Conservation (phyloP, 2,329 filamentous ascomycete species). For the Cordyceps javanica region DNA sequence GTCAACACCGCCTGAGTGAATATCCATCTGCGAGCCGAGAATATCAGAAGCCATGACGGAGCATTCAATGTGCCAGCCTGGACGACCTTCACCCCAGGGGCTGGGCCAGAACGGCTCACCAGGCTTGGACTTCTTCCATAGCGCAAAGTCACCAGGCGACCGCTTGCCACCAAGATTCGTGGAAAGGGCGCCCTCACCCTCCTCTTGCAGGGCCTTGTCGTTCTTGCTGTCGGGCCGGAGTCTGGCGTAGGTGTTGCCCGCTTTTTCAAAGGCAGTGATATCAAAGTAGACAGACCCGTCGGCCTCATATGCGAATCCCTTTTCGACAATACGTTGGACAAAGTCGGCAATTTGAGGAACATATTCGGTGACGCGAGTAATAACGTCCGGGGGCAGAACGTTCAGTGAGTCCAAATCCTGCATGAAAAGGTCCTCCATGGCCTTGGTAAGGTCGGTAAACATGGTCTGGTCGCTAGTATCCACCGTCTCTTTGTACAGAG, state of each 20-base stretch:
- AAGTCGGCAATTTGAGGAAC: conserved; percentile 81
- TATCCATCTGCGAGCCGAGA: conserved; percentile 80
- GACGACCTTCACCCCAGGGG: conserved; percentile 79
- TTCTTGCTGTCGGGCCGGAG: conserved; percentile 80
- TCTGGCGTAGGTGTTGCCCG: conserved; percentile 78
- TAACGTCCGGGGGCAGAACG: conserved; percentile 70
- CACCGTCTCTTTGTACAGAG: conserved; percentile 54
- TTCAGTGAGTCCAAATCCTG: conserved; percentile 85
- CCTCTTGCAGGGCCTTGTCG: conserved; percentile 75
- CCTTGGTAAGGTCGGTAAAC: conserved; percentile 79
- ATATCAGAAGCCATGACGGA: conserved; percentile 89
- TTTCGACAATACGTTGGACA: conserved; percentile 74
- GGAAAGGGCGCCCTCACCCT: conserved; percentile 80
- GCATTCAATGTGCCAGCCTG: conserved; percentile 97
- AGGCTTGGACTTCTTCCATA: conserved; percentile 90
- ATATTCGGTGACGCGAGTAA: conserved; percentile 91
- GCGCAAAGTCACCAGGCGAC: conserved; percentile 75
- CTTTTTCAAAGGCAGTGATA: conserved; percentile 76
- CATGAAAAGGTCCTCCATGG: conserved; percentile 82
- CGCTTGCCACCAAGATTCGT: conserved; percentile 61
- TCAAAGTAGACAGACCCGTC: conserved; percentile 95
- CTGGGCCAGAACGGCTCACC: conserved; percentile 89
- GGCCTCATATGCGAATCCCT: conserved; percentile 75
- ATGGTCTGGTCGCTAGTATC: conserved; percentile 62
- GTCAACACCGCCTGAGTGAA: conserved; percentile 90